Evolutionary conservation across 2,329 filamentous ascomycete genomes (phyloP).

Genomic region (Cylindrodendrum hubeiense): DNA sequence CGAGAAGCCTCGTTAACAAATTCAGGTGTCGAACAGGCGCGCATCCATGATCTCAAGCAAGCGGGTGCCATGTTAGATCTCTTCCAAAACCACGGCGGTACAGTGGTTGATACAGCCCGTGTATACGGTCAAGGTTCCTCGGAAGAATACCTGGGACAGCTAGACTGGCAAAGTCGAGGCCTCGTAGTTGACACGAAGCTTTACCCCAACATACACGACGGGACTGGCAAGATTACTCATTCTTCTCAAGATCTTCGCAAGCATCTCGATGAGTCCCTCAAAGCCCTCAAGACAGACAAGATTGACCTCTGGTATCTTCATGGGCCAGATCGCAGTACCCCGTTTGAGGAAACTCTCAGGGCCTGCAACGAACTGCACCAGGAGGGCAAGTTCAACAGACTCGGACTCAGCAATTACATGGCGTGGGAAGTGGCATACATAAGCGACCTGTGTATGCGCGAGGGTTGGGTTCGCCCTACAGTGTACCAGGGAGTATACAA

Average conservation of each 20-base stretch:
- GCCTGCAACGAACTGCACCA: slow-evolving; percentile 78
- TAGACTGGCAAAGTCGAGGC: slow-evolving; percentile 75
- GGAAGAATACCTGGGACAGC: slow-evolving; percentile 76
- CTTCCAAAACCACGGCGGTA: slow-evolving; percentile 51
- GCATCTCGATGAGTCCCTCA: slow-evolving; percentile 15
- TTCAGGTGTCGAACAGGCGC: neutral
- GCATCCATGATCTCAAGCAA: neutral
- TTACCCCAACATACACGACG: slow-evolving; percentile 18
- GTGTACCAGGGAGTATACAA: slow-evolving; percentile 82
- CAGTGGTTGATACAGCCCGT: slow-evolving; percentile 80
- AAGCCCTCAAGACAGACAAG: slow-evolving; percentile 27
- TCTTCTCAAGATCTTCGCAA: slow-evolving; percentile 1
- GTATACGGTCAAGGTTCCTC: slow-evolving; percentile 71
- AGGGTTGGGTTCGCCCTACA: slow-evolving; percentile 76
- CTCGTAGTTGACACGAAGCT: slow-evolving; percentile 77
- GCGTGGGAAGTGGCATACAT: slow-evolving; percentile 84
- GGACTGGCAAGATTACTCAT: neutral
- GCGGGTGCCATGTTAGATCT: neutral
- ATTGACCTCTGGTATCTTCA: slow-evolving; percentile 51
- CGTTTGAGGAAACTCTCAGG: slow-evolving; percentile 78
- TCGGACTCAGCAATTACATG: slow-evolving; percentile 80
- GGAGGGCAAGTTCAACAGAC: slow-evolving; percentile 78
- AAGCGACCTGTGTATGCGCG: slow-evolving; percentile 74
- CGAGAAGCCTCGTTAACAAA: neutral
- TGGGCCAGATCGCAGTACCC: slow-evolving; percentile 68